These are phyloP conservation scores for Yamadazyma trypodendri DNA, from an alignment of 1,139 yeast species.

Conservation along the genomic window DNA sequence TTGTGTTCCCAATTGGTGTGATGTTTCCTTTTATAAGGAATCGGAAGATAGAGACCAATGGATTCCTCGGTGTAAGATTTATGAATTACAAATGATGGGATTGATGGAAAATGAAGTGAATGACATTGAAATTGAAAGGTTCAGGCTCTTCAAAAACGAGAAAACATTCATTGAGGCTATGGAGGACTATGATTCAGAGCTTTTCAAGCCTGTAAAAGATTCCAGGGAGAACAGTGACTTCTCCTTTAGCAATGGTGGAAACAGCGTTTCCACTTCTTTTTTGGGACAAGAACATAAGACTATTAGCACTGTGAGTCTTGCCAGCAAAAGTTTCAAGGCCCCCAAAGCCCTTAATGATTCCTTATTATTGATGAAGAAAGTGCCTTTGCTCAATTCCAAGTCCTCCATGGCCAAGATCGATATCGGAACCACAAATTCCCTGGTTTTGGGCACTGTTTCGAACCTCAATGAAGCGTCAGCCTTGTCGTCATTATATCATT, in stretches of 20 bases:
- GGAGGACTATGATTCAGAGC: slow-evolving; percentile 58
- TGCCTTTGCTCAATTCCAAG: slow-evolving; percentile 10
- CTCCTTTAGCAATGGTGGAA: slow-evolving; percentile 6
- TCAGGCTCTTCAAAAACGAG: slow-evolving; percentile 29
- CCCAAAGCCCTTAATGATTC: slow-evolving; percentile 16
- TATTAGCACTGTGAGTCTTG: neutral
- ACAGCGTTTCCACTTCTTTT: slow-evolving; percentile 1
- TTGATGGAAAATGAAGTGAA: slow-evolving; percentile 86
- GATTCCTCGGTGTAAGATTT: slow-evolving; percentile 91
- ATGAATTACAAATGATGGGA: slow-evolving; percentile 98
- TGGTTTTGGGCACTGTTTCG: slow-evolving; percentile 41
- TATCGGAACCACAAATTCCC: slow-evolving; percentile 29
- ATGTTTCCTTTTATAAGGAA: slow-evolving; percentile 83
- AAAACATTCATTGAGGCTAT: slow-evolving; percentile 48
- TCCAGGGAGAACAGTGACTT: slow-evolving; percentile 6
- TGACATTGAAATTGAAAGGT: slow-evolving; percentile 59
- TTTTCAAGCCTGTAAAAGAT: slow-evolving; percentile 36
- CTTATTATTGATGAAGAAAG: slow-evolving; percentile 11
- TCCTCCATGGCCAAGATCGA: slow-evolving; percentile 18
- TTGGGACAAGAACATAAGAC: neutral
- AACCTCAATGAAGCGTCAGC: slow-evolving; percentile 35
- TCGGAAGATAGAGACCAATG: slow-evolving; percentile 56
- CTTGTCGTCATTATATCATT: slow-evolving; percentile 38
- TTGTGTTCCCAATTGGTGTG: slow-evolving; percentile 94
- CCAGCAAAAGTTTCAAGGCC: slow-evolving; percentile 4